A percentile compares a stretch with the other conserved stretches of the same genome.
These are phyloP conservation scores for Arctostaphylos glauca DNA, from an alignment of 148 eudicot genomes.

Conservation along the genomic window DNA sequence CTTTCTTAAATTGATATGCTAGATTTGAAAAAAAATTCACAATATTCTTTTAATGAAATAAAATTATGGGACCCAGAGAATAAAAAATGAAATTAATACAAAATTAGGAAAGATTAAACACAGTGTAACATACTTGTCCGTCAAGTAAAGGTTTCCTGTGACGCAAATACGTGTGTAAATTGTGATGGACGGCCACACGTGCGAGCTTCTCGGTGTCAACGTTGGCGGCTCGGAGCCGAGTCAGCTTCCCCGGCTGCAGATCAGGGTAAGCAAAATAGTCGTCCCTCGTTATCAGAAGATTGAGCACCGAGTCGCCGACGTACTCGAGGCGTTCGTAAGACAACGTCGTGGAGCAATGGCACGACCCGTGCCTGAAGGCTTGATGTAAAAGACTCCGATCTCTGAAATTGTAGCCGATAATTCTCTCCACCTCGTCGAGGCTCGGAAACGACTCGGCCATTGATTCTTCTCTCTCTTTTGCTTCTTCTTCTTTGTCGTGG, in stretches of 20 bases:
- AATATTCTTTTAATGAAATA: too few relatives aligned
- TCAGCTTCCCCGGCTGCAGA: slow-evolving; percentile 35
- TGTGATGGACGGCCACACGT: slow-evolving; percentile 35
- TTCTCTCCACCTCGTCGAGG: slow-evolving; percentile 21
- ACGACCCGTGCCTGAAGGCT: slow-evolving; percentile 47
- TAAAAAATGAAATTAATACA: neutral
- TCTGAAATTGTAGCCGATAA: slow-evolving; percentile 34
- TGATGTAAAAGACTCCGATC: slow-evolving; percentile 29
- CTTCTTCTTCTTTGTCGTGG: neutral
- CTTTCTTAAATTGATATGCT: neutral
- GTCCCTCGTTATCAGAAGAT: slow-evolving; percentile 28
- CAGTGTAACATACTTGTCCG: slow-evolving; percentile 24
- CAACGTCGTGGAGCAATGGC: neutral
- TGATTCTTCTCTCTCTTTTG: neutral
- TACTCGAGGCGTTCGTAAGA: slow-evolving; percentile 51
- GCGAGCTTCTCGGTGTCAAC: slow-evolving; percentile 59
- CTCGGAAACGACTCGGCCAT: neutral
- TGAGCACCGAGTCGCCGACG: slow-evolving; percentile 49
- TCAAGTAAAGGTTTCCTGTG: slow-evolving; percentile 31
- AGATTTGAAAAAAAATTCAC: neutral
- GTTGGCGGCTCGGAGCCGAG: slow-evolving; percentile 45
- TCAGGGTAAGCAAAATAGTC: slow-evolving; percentile 34
- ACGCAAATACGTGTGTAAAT: slow-evolving; percentile 32
- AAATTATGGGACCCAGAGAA: neutral
- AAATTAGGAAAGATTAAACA: neutral